A percentile compares a stretch with the other conserved stretches of the same genome.
These are phyloP conservation scores for Xerocomus cyaneibrunnescens DNA, from an alignment of 1,284 basidiomycete species.

Conservation along the genomic window DNA sequence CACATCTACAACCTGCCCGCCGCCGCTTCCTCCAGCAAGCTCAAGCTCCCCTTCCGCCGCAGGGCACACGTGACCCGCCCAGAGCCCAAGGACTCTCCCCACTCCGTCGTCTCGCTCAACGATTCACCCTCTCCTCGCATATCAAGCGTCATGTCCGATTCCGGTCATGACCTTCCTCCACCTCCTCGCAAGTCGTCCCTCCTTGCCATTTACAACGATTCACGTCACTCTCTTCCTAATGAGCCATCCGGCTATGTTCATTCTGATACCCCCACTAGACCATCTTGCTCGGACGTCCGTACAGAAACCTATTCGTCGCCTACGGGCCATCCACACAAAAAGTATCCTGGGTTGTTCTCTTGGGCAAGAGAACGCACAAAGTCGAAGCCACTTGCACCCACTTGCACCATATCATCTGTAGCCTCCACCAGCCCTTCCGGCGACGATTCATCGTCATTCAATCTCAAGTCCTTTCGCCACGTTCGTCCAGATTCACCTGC, in stretches of 20 bases:
- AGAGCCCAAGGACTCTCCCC: not conserved
- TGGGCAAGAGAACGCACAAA: slow-evolving; percentile 47
- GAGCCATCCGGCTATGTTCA: slow-evolving; percentile 23
- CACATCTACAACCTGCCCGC: slow-evolving; percentile 32
- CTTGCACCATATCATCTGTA: slow-evolving; percentile 22
- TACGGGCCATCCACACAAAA: slow-evolving; percentile 33
- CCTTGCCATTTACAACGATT: slow-evolving; percentile 52
- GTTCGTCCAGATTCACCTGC: slow-evolving; percentile 42
- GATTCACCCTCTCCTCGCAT: slow-evolving; percentile 24
- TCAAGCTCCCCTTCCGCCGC: slow-evolving; percentile 40
- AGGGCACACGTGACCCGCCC: slow-evolving; percentile 8
- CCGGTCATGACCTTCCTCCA: slow-evolving; percentile 38
- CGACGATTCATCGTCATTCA: slow-evolving; percentile 46
- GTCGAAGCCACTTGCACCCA: slow-evolving; percentile 37
- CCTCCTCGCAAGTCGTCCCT: slow-evolving; percentile 59
- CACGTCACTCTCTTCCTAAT: slow-evolving; percentile 52
- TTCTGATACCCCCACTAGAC: slow-evolving; percentile 29
- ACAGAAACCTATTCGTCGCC: slow-evolving; percentile 16
- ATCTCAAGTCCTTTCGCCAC: slow-evolving; percentile 71
- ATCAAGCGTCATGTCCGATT: slow-evolving; percentile 38
- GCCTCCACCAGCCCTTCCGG: slow-evolving; percentile 20
- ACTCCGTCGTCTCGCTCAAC: slow-evolving; percentile 23
- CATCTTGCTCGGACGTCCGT: slow-evolving; percentile 24
- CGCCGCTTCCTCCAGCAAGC: slow-evolving; percentile 38
- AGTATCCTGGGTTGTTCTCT: slow-evolving; percentile 32